Evolutionary conservation across 176 grass and related monocot genomes (phyloP), one percentile per base, ranked within the genome.

Genomic region (Oryza glaberrima): DNA sequence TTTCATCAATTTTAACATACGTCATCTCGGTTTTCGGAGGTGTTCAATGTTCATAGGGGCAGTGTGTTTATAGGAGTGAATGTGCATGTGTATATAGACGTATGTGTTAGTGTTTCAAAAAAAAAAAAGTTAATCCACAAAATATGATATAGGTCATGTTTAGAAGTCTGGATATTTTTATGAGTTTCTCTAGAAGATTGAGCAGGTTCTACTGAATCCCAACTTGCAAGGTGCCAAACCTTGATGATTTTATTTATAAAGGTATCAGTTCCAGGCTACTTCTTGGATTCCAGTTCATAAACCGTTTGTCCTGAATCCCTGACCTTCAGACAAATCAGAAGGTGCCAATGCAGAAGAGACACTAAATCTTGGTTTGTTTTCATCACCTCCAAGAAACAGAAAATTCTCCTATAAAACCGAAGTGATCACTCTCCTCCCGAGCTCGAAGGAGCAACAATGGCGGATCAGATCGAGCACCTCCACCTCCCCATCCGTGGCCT

Each of bases 401-500:
- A 17, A 17, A 17, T 17, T 11, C 25, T 43, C 47, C 67, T 71
- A 49, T 25, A 80, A 86, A 65, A 23, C 14, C 4, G 32, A 56
- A 43, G 12, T 71, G 54, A 43, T 45, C 48, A 43, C 8, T 71
- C 13, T 7, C 35, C n/a, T 4, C 44, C 10, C 0, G 52, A 64
- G 2, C 36, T 35, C 47, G 6, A 9, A 36, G 28, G 17, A 25
- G 36, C 49, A 73, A 22, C 76, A 11, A 88, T 84, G 87, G 82
- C 60, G 70, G 69, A 69, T 35, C 25, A 89, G 87, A 89, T 89
- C 40, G 70, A 89, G 49, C 87, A 89, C 82, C 48, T 5, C 46
- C 48, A 30, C 77, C 82, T 89, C 61, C 76, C 77, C 63, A 16
- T 90, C 81, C 70, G 84, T 28, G 87, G 84, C 5, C 72, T 92